Evolutionary conservation across 306 rosid genomes (phyloP).

Genomic region (Spatholobus suberectus): DNA sequence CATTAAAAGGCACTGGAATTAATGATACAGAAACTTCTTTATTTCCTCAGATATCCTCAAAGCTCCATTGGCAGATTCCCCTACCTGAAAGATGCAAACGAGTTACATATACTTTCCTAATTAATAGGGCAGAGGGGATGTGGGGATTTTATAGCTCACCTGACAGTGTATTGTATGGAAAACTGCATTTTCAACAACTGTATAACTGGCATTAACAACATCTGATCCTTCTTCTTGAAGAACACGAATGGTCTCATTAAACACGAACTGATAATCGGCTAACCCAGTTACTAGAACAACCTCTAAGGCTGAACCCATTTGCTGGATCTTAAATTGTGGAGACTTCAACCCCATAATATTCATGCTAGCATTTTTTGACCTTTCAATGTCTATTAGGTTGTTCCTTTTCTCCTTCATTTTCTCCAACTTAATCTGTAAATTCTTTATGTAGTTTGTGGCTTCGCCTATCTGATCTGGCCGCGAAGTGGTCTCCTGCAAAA

Average conservation of each 20-base stretch:
- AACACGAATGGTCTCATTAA: slow-evolving; percentile 50
- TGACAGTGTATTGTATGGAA: slow-evolving; percentile 59
- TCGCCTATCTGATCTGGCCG: slow-evolving; percentile 60
- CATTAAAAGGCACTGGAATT: slow-evolving; percentile 7
- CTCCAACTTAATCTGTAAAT: slow-evolving; percentile 61
- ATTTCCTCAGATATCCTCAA: slow-evolving; percentile 58
- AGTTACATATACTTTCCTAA: background rate
- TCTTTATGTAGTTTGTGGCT: slow-evolving; percentile 63
- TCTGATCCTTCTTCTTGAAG: slow-evolving; percentile 66
- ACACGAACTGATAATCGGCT: slow-evolving; percentile 57
- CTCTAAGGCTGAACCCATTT: slow-evolving; percentile 50
- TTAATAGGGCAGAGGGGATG: background rate
- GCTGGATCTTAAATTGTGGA: slow-evolving; percentile 58
- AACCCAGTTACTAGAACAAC: slow-evolving; percentile 58
- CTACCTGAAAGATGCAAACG: slow-evolving; percentile 45
- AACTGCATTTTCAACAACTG: slow-evolving; percentile 48
- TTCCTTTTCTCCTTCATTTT: slow-evolving; percentile 59
- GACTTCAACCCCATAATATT: background rate
- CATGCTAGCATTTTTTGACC: slow-evolving; percentile 16
- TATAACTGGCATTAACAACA: slow-evolving; percentile 57
- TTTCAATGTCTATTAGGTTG: slow-evolving; percentile 37
- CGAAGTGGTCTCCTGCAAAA: slow-evolving; percentile 51
- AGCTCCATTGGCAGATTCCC: slow-evolving; percentile 36
- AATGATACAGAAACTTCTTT: slow-evolving; percentile 36
- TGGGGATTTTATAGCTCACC: slow-evolving; percentile 41